phyloP scores from a whole-genome alignment of 2,329 filamentous ascomycete species.

The Trichoderma gracile region DNA sequence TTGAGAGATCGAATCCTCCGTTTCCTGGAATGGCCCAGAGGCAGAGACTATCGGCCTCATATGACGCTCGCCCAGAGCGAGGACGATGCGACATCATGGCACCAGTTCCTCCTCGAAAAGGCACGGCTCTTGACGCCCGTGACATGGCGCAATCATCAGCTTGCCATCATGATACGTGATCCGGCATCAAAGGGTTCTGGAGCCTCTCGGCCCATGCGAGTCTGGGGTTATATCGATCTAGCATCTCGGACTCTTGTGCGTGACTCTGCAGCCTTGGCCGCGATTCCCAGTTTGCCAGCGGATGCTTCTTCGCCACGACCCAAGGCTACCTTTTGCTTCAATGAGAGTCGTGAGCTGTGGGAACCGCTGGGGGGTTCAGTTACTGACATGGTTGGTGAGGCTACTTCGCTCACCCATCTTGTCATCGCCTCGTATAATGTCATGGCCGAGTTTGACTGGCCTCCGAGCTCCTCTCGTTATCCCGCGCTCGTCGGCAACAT shows the following conservation, averaged over 20 bases:
- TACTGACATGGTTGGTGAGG: background rate
- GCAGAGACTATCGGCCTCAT: conserved; percentile 45
- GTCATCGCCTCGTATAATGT: conserved; percentile 56
- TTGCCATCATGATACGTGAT: conserved; percentile 57
- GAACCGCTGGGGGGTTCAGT: background rate
- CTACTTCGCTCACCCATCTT: conserved; percentile 27
- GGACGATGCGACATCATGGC: conserved; percentile 46
- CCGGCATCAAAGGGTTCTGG: conserved; percentile 31
- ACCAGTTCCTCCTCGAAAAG: conserved; percentile 56
- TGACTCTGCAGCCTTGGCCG: background rate
- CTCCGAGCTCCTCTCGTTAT: conserved; percentile 46
- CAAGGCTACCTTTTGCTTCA: background rate
- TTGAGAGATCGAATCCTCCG: conserved; percentile 42
- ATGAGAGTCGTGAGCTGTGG: background rate
- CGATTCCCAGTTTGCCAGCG: background rate
- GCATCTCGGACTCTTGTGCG: conserved; percentile 22
- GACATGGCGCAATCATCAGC: conserved; percentile 49
- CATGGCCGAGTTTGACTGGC: conserved; percentile 52
- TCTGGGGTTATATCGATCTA: conserved; percentile 55
- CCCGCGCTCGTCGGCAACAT: conserved; percentile 47
- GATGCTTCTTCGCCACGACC: background rate
- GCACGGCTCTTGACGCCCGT: conserved; percentile 49
- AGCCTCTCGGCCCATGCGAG: conserved; percentile 52
- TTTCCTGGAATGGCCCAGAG: conserved; percentile 38
- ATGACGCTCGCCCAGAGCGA: conserved; percentile 63